These are phyloP conservation scores for Panaeolus cyanescens DNA, from an alignment of 768 basidiomycete genomes.

Conservation along the genomic window DNA sequence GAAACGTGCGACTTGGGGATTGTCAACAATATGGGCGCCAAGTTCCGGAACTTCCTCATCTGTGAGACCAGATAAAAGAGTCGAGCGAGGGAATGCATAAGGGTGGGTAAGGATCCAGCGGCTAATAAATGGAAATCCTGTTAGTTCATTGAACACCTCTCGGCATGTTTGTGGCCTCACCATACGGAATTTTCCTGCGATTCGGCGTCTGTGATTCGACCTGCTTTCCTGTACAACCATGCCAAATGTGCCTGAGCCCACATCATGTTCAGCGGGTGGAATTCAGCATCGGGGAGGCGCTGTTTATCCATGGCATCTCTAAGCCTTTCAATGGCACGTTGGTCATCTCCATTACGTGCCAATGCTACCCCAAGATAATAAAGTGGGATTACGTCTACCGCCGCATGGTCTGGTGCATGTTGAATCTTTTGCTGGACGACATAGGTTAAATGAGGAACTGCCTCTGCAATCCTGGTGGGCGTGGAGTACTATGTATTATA, in stretches of 20 bases:
- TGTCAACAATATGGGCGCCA: neutral
- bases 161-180: neutral
- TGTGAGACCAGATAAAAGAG: neutral
- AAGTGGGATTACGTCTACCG: slow-evolving; percentile 24
- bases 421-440: neutral
- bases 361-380: neutral
- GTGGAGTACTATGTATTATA: neutral
- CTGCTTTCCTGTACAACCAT: neutral
- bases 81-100: neutral
- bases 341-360: neutral
- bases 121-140: neutral
- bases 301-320: neutral
- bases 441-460: neutral
- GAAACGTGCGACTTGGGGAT: neutral
- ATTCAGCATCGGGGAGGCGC: neutral
- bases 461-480: neutral
- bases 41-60: neutral
- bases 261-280: neutral
- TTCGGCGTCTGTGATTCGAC: neutral
- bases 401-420: slow-evolving; percentile 27
- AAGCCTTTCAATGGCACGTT: neutral
- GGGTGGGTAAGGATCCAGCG: neutral
- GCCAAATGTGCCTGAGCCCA: neutral
- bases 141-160: neutral
- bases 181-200: neutral